Base-by-base conservation (phyloP, 805 yeast species). In the Crinitomyces ghanaensis region DNA sequence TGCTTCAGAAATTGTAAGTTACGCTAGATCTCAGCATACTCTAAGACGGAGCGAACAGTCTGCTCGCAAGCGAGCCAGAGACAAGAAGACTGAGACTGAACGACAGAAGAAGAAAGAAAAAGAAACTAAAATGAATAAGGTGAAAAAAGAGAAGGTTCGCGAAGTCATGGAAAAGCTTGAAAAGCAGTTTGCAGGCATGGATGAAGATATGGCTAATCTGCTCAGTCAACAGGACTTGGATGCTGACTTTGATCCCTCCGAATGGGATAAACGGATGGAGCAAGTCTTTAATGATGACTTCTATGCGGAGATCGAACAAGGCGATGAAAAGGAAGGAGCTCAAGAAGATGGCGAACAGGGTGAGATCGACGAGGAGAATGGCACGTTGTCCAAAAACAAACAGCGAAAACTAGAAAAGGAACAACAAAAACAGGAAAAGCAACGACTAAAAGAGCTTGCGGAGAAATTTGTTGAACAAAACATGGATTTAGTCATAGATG, bases 1-100 rank as follows among this genome's bases (percentile, higher is more conserved):
- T 43, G 70, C 95, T 5, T 83, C 88, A 0, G 95, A 88, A 49
- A 82, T 91, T 55, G 78, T 86, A 13, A 78, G 93, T 12, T 91
- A 88, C 62, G 96, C 97, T 2, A 84, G 98, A 70, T 54, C 53
- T 41, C 95, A 85, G 57, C 93, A 91, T 16, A 84, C 97, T 0
- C 66, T 85, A 51, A 76, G 98, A 61, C 69, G 98, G 52, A 74
- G 78, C 14, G 75, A 74, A 33, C 67, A 75, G 39, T 72, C 76
- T 45, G 56, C 79, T 8, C 72, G 98, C 47, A 84, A 84, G 63
- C 74, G 77, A 56, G 77, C 77, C 56, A 75, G 97, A 62, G 83
- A 82, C 28, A 70, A 67, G 51, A 72, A 75, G 55, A 68, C 62
- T 30, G 78, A 72, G 28, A 66, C 60, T 31, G 70, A 66, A 36